phyloP scores from a whole-genome alignment of 2,329 filamentous ascomycete species.

The Colletotrichum sp. region DNA sequence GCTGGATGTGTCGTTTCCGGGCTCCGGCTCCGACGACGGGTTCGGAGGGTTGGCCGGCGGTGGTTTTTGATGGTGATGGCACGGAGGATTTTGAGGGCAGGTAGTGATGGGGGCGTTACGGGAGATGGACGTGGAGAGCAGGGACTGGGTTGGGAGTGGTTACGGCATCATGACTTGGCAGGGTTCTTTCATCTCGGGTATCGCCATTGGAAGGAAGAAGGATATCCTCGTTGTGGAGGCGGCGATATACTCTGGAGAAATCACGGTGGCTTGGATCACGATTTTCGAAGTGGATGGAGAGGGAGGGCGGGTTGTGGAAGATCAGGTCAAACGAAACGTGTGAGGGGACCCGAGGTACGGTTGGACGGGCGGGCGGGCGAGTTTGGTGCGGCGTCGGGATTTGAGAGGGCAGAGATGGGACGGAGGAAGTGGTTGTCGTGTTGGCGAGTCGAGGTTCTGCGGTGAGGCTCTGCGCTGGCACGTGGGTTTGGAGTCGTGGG shows the following conservation, averaged over 20 bases:
- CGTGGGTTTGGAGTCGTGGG: not conserved
- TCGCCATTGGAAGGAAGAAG: not conserved
- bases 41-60: not conserved
- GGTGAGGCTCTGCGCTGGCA: constrained; percentile 7
- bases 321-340: constrained; percentile 22
- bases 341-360: constrained; percentile 1
- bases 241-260: not conserved
- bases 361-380: not conserved
- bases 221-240: not conserved
- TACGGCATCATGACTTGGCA: not conserved
- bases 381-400: not conserved
- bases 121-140: not conserved
- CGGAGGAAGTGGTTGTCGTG: not conserved
- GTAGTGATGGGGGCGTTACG: not conserved
- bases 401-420: not conserved
- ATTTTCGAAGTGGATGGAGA: not conserved
- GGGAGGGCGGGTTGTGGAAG: not conserved
- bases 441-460: not conserved
- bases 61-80: not conserved
- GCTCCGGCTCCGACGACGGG: not conserved
- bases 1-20: not conserved
- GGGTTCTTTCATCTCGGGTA: not conserved
- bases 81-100: not conserved
- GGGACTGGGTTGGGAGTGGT: too few relatives aligned
- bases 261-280: not conserved